Percentiles rank a stretch among this genome's conserved stretches.
Conservation (phyloP, 2,329 filamentous ascomycete species). For the Verticillium zaregamsianum region DNA sequence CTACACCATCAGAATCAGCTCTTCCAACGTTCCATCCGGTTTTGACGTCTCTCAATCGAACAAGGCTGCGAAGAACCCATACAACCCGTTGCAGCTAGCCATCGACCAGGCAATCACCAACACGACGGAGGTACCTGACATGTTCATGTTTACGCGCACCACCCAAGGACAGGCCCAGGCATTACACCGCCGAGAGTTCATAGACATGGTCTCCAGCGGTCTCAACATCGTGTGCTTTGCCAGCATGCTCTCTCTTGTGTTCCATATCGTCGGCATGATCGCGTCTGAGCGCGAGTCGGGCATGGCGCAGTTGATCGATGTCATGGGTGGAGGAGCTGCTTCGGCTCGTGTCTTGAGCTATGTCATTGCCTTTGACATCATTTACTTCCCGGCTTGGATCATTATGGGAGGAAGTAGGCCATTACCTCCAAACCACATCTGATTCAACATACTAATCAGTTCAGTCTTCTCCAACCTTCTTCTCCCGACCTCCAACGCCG, state of each 20-base stretch:
- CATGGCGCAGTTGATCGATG: conserved; percentile 69
- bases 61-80: background rate
- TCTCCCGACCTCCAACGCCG: conserved; percentile 14
- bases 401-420: conserved; percentile 20
- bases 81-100: background rate
- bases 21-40: background rate
- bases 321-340: conserved; percentile 54
- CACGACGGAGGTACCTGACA: conserved; percentile 1
- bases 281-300: conserved; percentile 66
- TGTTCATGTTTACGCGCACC: conserved; percentile 2
- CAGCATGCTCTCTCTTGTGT: conserved; percentile 61
- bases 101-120: conserved; percentile 4
- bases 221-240: conserved; percentile 55
- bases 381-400: conserved; percentile 28
- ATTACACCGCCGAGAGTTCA: background rate
- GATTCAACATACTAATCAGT: conserved; percentile 23
- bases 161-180: background rate
- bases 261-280: conserved; percentile 67
- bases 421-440: background rate
- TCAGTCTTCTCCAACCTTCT: conserved; percentile 26
- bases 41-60: background rate
- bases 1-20: conserved; percentile 18
- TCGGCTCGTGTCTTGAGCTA: conserved; percentile 52
- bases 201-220: background rate
- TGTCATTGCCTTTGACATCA: conserved; percentile 62